Evolutionary conservation across 1,139 yeast genomes (phyloP), one percentile per base, ranked within the genome.

Genomic region (Yamadazyma aaseri): DNA sequence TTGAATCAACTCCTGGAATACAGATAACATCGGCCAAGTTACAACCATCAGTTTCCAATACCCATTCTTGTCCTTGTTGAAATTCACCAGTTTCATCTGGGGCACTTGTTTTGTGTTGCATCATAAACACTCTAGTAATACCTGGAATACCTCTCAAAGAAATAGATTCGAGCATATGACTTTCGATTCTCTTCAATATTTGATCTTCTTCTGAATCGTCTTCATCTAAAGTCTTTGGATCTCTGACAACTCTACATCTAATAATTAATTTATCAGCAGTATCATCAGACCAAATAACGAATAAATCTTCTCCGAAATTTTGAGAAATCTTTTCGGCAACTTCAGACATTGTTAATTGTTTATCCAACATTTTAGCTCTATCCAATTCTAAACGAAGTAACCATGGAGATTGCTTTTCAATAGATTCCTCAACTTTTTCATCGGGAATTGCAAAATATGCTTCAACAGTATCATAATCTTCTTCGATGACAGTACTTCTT

Each of bases 281-380:
- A 71, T 94, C 99, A 71, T 94, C 98, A 31, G 97, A 89, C 98
- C 98, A 94, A 56, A 94, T 92, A 33, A 94, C 96, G 55, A 90
- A 92, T 65, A 92, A 70, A 64, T 92, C 97, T 53, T 89, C 95
- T 39, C 92, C 95, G 60, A 92, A 94, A 47, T 87, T 85, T 54
- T 85, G 92, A 42, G 92, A 84, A 45, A 94, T 94, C 71, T 85
- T 89, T 51, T 89, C 95, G 22, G 98, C 97, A 39, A 94, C 98
- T 68, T 92, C 97, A 43, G 95, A 87, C 97, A 94, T 92, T 6
- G 96, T 87, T 58, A 94, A 76, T 61, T 92, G 96, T 64, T 92
- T 90, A 68, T 94, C 98, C 53, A 90, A 84, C 96, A 94, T 87
- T 67, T 92, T 92, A 31, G 97, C 97, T 75, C 98, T 94, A 60